Conservation (phyloP, 371 early-diverging fungal species). For the Smittium mucronatum region DNA sequence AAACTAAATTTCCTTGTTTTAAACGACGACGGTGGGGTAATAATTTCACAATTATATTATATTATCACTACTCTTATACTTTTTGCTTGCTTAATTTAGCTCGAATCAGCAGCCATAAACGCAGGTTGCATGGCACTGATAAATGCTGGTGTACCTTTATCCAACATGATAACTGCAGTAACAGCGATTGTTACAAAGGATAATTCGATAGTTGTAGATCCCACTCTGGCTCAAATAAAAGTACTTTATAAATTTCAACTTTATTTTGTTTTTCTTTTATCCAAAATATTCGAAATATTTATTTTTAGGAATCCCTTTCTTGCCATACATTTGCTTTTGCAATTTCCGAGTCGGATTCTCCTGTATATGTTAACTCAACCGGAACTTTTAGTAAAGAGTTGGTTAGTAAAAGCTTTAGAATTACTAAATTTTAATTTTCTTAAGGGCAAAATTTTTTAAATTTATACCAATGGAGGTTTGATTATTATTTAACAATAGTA, state of each 20-base stretch:
- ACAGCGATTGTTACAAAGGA: conserved; percentile 49
- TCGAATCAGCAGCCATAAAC: conserved; percentile 66
- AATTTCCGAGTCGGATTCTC: conserved; percentile 15
- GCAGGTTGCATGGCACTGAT: conserved; percentile 71
- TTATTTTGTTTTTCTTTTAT: neutral
- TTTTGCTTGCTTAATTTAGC: conserved; percentile 15
- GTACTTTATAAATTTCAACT: neutral
- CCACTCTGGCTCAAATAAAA: conserved; percentile 47
- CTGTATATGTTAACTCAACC: conserved; percentile 28
- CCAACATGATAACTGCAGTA: conserved; percentile 51
- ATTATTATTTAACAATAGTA: neutral
- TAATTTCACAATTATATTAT: too few species aligned
- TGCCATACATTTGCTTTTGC: conserved; percentile 77
- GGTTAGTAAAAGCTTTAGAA: conserved; percentile 7
- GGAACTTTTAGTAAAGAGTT: conserved; percentile 26
- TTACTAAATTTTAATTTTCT: too few species aligned
- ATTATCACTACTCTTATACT: neutral
- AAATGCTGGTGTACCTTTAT: conserved; percentile 85
- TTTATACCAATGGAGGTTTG: too few species aligned
- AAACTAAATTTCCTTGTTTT: conserved; percentile 71
- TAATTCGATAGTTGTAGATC: conserved; percentile 63
- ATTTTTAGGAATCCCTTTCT: conserved; percentile 45
- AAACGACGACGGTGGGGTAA: conserved; percentile 72
- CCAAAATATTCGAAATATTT: neutral
- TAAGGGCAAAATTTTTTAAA: too few species aligned